phyloP scores from a whole-genome alignment of 768 basidiomycete genomes.

The Postia placenta region DNA sequence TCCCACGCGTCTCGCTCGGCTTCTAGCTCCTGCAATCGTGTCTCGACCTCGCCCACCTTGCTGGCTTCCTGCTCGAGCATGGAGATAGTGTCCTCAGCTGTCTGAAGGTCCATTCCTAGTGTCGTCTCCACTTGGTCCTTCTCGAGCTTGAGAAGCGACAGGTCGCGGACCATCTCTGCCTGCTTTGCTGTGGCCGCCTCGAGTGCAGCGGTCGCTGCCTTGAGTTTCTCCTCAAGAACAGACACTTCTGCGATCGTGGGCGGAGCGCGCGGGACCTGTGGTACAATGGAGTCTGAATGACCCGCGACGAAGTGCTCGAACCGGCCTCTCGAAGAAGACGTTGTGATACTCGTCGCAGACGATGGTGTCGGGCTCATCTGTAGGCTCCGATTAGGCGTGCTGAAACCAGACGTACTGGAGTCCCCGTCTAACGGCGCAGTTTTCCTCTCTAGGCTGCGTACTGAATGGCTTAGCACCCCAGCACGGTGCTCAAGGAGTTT shows the following conservation, averaged over 20 bases:
- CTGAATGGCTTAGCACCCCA: slow-evolving; percentile 67
- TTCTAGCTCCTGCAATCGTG: slow-evolving; percentile 29
- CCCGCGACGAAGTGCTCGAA: slow-evolving; percentile 89
- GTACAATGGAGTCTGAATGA: slow-evolving; percentile 62
- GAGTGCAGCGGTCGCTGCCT: slow-evolving; percentile 52
- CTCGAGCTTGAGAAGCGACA: slow-evolving; percentile 57
- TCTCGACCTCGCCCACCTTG: slow-evolving; percentile 42
- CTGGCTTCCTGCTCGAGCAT: slow-evolving; percentile 51
- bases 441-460: slow-evolving; percentile 62
- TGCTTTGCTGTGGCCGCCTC: slow-evolving; percentile 55
- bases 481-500: slow-evolving; percentile 78
- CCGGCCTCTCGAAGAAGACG: slow-evolving; percentile 41
- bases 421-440: slow-evolving; percentile 29
- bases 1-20: slow-evolving; percentile 48
- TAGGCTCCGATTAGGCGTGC: slow-evolving; percentile 45
- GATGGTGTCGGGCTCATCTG: slow-evolving; percentile 44
- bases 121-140: slow-evolving; percentile 64
- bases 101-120: slow-evolving; percentile 59
- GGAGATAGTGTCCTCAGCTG: slow-evolving; percentile 57
- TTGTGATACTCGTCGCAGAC: slow-evolving; percentile 35
- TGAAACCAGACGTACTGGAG: slow-evolving; percentile 41
- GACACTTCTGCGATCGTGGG: slow-evolving; percentile 42
- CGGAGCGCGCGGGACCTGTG: slow-evolving; percentile 31
- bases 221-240: slow-evolving; percentile 59
- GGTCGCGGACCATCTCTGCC: slow-evolving; percentile 53